Evolutionary conservation across 345 rosid species (phyloP).

Genomic region (Salix udensis): DNA sequence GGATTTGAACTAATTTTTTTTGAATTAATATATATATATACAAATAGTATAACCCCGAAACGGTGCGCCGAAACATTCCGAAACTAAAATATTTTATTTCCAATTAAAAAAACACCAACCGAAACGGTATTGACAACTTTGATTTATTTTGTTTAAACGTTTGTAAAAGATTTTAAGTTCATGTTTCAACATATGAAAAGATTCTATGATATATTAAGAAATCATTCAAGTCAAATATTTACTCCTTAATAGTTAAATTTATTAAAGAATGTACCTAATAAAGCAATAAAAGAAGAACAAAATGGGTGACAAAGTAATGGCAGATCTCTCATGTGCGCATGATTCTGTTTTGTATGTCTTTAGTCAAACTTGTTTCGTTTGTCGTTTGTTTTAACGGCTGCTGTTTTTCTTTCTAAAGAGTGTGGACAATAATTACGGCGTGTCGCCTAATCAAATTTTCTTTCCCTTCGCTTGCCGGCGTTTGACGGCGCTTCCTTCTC

Average conservation of each 20-base stretch:
- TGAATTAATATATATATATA: too few species aligned
- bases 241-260: neutral
- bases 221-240: neutral
- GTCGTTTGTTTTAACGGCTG: slow-evolving; percentile 24
- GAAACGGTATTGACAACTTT: too few species aligned
- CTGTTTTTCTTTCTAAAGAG: neutral
- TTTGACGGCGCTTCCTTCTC: slow-evolving; percentile 17
- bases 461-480: slow-evolving; percentile 11
- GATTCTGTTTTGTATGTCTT: neutral
- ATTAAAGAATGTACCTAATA: neutral
- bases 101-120: too few species aligned
- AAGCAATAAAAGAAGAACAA: neutral
- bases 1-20: too few species aligned
- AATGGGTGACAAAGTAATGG: neutral
- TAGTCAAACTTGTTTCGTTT: slow-evolving; percentile 1
- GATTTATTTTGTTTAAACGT: too few species aligned
- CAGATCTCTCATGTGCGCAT: neutral
- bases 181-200: too few species aligned
- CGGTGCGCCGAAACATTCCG: rapidly evolving
- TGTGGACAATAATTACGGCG: slow-evolving; percentile 12
- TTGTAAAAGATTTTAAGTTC: too few species aligned
- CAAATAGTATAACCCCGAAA: too few species aligned
- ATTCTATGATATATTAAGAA: neutral
- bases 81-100: too few species aligned
- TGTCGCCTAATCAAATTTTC: neutral